phyloP scores from a whole-genome alignment of 805 yeast species.

The Kluyveromyces starmeri region DNA sequence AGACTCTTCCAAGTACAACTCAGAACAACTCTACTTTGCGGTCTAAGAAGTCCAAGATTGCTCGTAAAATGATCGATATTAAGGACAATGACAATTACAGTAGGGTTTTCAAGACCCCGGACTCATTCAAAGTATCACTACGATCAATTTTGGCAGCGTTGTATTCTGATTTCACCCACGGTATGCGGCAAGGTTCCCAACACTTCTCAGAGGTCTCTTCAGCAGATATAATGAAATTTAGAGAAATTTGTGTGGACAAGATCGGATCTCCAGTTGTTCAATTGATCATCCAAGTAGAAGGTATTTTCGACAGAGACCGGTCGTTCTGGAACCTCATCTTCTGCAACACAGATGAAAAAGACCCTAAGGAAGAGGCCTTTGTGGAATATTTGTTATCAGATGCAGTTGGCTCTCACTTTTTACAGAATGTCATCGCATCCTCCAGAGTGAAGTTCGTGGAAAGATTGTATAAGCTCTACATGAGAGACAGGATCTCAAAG shows the following conservation, averaged over 20 bases:
- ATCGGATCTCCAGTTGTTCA: constrained; percentile 85
- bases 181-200: constrained; percentile 22
- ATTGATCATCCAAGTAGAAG: constrained; percentile 69
- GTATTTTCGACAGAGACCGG: constrained; percentile 66
- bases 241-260: constrained; percentile 71
- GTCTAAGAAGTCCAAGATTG: constrained; percentile 76
- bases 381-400: constrained; percentile 79
- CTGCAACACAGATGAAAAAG: constrained; percentile 40
- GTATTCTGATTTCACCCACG: constrained; percentile 25
- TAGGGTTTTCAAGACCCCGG: constrained; percentile 60
- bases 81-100: constrained; percentile 68
- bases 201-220: constrained; percentile 14
- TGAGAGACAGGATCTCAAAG: constrained; percentile 64
- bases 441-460: constrained; percentile 62
- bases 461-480: constrained; percentile 60
- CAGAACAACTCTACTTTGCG: constrained; percentile 64
- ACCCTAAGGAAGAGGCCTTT: constrained; percentile 63
- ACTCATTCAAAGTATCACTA: constrained; percentile 54
- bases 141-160: constrained; percentile 39
- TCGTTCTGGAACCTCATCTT: constrained; percentile 61
- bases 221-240: constrained; percentile 39
- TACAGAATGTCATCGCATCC: constrained; percentile 59
- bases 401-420: constrained; percentile 88
- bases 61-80: constrained; percentile 87
- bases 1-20: constrained; percentile 65